phyloP scores from a whole-genome alignment of 805 yeast genomes.

The Kodamaea kaohsiungensis region DNA sequence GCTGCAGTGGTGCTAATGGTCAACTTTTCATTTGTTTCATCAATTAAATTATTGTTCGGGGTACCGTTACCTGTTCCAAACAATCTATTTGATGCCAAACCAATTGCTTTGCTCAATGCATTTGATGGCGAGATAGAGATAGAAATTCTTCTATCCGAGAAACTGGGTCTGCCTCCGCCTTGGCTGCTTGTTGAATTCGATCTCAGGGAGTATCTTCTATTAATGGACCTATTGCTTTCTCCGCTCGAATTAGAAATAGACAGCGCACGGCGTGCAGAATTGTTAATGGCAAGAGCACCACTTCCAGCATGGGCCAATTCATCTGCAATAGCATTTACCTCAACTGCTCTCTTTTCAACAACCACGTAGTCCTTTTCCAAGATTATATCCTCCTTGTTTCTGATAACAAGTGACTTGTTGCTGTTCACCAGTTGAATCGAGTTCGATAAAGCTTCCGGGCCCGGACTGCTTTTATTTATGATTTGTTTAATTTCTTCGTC shows the following conservation, averaged over 20 bases:
- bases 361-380: constrained; percentile 89
- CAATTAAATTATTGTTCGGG: constrained; percentile 13
- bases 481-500: constrained; percentile 50
- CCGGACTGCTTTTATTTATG: constrained; percentile 45
- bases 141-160: constrained; percentile 63
- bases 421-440: constrained; percentile 19
- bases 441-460: constrained; percentile 32
- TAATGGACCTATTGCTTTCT: constrained; percentile 16
- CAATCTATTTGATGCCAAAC: constrained; percentile 82
- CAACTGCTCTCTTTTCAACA: constrained; percentile 91
- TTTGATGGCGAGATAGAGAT: constrained; percentile 78
- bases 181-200: constrained; percentile 50
- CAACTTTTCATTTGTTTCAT: constrained; percentile 12
- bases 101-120: constrained; percentile 85
- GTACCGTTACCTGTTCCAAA: constrained; percentile 51
- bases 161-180: constrained; percentile 53
- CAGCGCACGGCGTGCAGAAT: constrained; percentile 28
- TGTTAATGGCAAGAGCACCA: constrained; percentile 48
- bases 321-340: constrained; percentile 93
- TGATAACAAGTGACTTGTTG: constrained; percentile 13
- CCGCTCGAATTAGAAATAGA: constrained; percentile 20
- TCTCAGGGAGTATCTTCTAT: constrained; percentile 41
- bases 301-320: constrained; percentile 71
- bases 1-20: background rate
- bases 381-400: constrained; percentile 43